Evolutionary conservation across 371 early-diverging fungal species (phyloP), one percentile per base, ranked within the genome.

Genomic region (Umbelopsis sp.): DNA sequence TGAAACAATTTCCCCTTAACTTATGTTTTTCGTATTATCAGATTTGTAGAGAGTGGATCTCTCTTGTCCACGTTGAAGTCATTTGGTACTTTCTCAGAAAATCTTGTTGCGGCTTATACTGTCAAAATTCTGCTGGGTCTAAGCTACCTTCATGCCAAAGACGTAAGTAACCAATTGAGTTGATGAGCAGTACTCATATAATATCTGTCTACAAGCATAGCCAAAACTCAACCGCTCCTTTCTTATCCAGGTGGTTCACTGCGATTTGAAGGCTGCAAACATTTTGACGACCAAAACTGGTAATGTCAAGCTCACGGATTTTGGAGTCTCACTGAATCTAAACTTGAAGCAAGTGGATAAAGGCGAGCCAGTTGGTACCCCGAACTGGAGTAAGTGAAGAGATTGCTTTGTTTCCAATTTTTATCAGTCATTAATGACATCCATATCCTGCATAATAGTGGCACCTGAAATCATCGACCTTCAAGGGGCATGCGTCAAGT

Each of bases 251-350:
- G 91, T 93, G 0, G 90, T 93, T 12, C 99, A 99, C 76, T 90
- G 99, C 65, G 99, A 99, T 79, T 77, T 99, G 53, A 99, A 99
- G 74, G 96, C 94, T 7, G 96, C 95, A 76, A 98, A 98, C 73
- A 95, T 97, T 53, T 71, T 98, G 66, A 92, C 94, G 0, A 98
- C 97, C 10, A 97, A 97, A 72, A 89, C 94, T 57, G 98, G 97
- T 0, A 87, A 89, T 52, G 93, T 96, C 12, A 98, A 98, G 76
- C 79, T 98, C 38, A 94, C 97, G 0, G 98, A 98, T 75, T 98
- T 98, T 78, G 97, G 98, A 37, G 95, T 94, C 16, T 92, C 93
- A n/a, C 81, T 95, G 20, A 94, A 93, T 51, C 78, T 92, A 38
- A 85, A 92, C 73, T 78, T 92, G 79, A 76, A 85, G 32, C 87